Evolutionary conservation across 805 yeast species (phyloP).

Genomic region (Deakozyma indianensis): DNA sequence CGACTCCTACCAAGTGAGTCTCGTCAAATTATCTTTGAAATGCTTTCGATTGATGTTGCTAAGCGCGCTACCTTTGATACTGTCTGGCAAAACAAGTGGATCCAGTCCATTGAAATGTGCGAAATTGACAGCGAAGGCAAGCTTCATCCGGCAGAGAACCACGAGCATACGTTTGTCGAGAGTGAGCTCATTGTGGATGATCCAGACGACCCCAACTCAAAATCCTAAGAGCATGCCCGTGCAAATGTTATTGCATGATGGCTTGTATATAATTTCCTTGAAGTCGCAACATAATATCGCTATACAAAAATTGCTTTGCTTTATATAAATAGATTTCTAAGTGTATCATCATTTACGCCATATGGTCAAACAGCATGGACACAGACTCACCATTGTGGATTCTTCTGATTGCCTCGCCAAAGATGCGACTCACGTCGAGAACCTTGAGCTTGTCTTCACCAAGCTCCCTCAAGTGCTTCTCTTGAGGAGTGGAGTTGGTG

Average conservation of each 20-base stretch:
- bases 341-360: too few relatives aligned
- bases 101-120: slow-evolving; percentile 43
- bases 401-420: slow-evolving; percentile 91
- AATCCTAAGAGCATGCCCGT: too few relatives aligned
- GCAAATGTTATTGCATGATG: not conserved
- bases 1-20: slow-evolving; percentile 57
- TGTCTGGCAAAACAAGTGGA: slow-evolving; percentile 45
- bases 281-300: not conserved
- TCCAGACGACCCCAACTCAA: slow-evolving; percentile 28
- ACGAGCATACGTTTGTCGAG: slow-evolving; percentile 23
- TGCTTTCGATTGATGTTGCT: slow-evolving; percentile 48
- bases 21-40: slow-evolving; percentile 42
- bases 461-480: slow-evolving; percentile 32
- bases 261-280: not conserved
- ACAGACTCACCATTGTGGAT: slow-evolving; percentile 96
- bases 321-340: slow-evolving; percentile 1
- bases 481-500: slow-evolving; percentile 86
- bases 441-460: slow-evolving; percentile 55
- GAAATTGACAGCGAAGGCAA: slow-evolving; percentile 14
- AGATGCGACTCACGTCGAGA: slow-evolving; percentile 72
- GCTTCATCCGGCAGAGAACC: slow-evolving; percentile 13
- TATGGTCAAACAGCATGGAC: slow-evolving; percentile 77
- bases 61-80: slow-evolving; percentile 46
- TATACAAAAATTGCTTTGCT: not conserved
- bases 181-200: slow-evolving; percentile 20